Evolutionary conservation across 345 rosid genomes (phyloP).

Genomic region (Pugionium cornutum): DNA sequence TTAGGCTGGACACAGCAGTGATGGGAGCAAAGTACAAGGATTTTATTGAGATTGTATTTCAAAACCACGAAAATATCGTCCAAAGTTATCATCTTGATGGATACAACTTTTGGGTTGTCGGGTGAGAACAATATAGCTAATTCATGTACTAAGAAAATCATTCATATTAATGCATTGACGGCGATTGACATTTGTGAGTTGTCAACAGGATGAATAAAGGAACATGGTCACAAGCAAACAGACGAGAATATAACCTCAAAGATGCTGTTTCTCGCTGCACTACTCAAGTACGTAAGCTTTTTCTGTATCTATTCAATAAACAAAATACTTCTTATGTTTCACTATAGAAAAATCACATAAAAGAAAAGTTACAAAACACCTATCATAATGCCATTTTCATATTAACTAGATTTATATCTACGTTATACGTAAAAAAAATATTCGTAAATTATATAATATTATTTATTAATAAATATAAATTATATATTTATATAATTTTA

Average conservation of each 20-base stretch:
- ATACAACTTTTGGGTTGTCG: constrained; percentile 70
- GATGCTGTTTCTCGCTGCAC: constrained; percentile 81
- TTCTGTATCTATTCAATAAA: too few species aligned
- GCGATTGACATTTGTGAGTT: background rate
- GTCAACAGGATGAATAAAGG: constrained; percentile 74
- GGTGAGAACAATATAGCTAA: constrained; percentile 46
- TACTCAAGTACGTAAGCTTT: constrained; percentile 44
- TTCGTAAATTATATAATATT: too few species aligned
- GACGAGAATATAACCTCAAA: constrained; percentile 66
- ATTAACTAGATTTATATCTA: too few species aligned
- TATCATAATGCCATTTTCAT: too few species aligned
- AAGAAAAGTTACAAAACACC: too few species aligned
- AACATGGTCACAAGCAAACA: constrained; percentile 60
- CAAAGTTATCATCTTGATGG: constrained; percentile 83
- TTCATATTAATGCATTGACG: too few species aligned
- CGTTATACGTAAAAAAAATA: too few species aligned
- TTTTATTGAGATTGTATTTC: constrained; percentile 71
- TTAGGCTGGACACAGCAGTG: constrained; percentile 70
- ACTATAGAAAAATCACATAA: too few species aligned
- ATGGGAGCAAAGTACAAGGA: constrained; percentile 58
- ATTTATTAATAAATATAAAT: too few species aligned
- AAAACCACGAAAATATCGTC: constrained; percentile 58
- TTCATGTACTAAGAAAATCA: too few species aligned
- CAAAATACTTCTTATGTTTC: too few species aligned
- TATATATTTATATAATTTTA: too few species aligned